Percentiles rank a stretch among this genome's conserved stretches.
Conservation (phyloP, 495 filamentous ascomycete species). For the Penicillium daleae region DNA sequence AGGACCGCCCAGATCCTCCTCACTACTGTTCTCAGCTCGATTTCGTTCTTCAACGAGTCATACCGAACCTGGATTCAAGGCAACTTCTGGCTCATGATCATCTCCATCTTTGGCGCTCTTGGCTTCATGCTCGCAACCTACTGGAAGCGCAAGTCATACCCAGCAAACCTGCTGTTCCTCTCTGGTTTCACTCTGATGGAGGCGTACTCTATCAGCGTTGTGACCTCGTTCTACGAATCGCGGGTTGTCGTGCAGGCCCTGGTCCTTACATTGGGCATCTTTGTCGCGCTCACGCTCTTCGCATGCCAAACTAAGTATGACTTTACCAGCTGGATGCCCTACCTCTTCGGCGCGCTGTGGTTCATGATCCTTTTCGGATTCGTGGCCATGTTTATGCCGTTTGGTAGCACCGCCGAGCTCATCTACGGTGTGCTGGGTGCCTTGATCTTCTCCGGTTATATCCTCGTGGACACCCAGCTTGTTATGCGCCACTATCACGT, state of each 20-base stretch:
- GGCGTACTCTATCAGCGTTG: slow-evolving; percentile 90
- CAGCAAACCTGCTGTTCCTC: slow-evolving; percentile 91
- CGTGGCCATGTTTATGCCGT: slow-evolving; percentile 82
- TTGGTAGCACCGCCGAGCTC: slow-evolving; percentile 76
- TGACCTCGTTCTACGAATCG: slow-evolving; percentile 83
- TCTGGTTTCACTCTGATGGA: slow-evolving; percentile 88
- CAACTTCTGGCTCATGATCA: slow-evolving; percentile 82
- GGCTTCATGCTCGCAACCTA: slow-evolving; percentile 85
- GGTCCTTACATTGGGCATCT: slow-evolving; percentile 88
- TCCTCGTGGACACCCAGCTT: slow-evolving; percentile 94
- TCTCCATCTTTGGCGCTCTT: slow-evolving; percentile 79
- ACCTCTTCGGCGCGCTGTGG: slow-evolving; percentile 90
- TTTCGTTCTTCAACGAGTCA: slow-evolving; percentile 77
- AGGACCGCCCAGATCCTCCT: slow-evolving; percentile 86
- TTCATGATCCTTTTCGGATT: slow-evolving; percentile 90
- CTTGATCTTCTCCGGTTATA: slow-evolving; percentile 89
- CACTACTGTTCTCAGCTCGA: slow-evolving; percentile 76
- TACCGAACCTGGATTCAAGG: slow-evolving; percentile 90
- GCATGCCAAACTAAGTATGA: slow-evolving; percentile 98
- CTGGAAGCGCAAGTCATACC: slow-evolving; percentile 98
- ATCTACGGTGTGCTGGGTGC: slow-evolving; percentile 80
- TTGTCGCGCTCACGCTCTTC: slow-evolving; percentile 89
- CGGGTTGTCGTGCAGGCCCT: slow-evolving; percentile 87
- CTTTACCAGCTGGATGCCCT: slow-evolving; percentile 95
- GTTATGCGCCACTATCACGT: slow-evolving; percentile 94